Conservation (phyloP, 176 grass and related monocot genomes). For the Hyparrhenia diplandra region DNA sequence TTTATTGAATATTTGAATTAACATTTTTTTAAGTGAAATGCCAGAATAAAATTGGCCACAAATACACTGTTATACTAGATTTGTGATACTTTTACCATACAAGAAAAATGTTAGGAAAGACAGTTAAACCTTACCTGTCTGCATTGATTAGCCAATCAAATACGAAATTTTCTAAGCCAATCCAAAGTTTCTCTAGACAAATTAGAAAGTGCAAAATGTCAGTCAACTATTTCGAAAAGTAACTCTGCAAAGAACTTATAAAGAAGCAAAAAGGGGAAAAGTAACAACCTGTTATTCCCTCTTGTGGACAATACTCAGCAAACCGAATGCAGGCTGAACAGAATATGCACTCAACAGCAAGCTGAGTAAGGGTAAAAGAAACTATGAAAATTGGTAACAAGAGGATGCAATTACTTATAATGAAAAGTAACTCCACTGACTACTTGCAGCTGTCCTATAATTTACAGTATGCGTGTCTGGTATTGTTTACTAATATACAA, state of each 20-base stretch:
- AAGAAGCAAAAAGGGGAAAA: slow-evolving; percentile 13
- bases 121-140: slow-evolving; percentile 67
- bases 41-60: neutral
- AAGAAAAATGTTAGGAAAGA: neutral
- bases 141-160: slow-evolving; percentile 99
- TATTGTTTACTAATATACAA: slow-evolving; percentile 1
- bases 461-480: neutral
- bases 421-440: neutral
- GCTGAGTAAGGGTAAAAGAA: slow-evolving; percentile 46
- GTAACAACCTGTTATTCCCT: slow-evolving; percentile 86
- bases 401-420: slow-evolving; percentile 8
- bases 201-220: slow-evolving; percentile 36
- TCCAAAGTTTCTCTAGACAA: slow-evolving; percentile 87
- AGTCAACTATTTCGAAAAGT: no score
- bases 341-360: slow-evolving; percentile 99
- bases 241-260: neutral
- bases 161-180: slow-evolving; percentile 86
- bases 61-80: neutral
- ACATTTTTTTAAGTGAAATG: neutral
- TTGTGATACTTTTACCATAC: neutral
- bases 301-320: slow-evolving; percentile 87
- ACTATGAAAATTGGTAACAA: slow-evolving; percentile 19
- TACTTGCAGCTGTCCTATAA: neutral
- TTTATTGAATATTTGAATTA: neutral
- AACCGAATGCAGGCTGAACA: slow-evolving; percentile 94